Evolutionary conservation across 768 basidiomycete species (phyloP).

Genomic region (Dioszegia hungarica): DNA sequence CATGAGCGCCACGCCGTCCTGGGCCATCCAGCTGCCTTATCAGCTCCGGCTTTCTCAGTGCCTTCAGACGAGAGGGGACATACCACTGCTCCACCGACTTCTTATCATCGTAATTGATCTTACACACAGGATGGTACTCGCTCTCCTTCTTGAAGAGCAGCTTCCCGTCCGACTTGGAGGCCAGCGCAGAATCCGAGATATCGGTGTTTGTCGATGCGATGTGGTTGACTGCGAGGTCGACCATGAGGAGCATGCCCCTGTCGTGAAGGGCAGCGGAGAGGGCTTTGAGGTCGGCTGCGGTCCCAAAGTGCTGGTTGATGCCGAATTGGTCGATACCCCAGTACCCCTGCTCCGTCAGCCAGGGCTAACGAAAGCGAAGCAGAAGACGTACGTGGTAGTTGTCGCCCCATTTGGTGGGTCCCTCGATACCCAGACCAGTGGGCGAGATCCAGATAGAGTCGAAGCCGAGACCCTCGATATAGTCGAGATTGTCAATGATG

Average conservation of each 20-base stretch:
- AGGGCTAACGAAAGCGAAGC: neutral
- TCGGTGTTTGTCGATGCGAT: conserved; percentile 15
- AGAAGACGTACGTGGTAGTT: conserved; percentile 42
- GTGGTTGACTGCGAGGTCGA: conserved; percentile 40
- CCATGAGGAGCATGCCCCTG: conserved; percentile 49
- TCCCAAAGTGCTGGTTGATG: conserved; percentile 46
- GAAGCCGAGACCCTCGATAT: conserved; percentile 49
- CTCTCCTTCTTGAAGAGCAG: conserved; percentile 30
- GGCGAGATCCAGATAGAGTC: conserved; percentile 49
- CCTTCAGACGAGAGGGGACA: neutral
- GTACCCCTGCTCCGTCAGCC: conserved; percentile 25
- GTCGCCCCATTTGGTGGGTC: conserved; percentile 37
- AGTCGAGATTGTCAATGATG: conserved; percentile 43
- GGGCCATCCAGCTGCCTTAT: conserved; percentile 24
- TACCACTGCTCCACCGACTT: conserved; percentile 25
- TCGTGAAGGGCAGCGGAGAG: conserved; percentile 41
- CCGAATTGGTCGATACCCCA: conserved; percentile 42
- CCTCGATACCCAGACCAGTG: conserved; percentile 41
- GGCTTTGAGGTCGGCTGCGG: conserved; percentile 42
- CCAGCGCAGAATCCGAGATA: conserved; percentile 22
- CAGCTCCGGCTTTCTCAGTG: neutral
- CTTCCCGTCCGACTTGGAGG: conserved; percentile 12
- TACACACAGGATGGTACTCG: conserved; percentile 30
- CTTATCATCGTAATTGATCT: conserved; percentile 26
- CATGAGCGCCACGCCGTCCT: conserved; percentile 24